Percentiles rank a stretch among this genome's conserved stretches.
Conservation (phyloP, 371 early-diverging fungal genomes). For the Fennellomyces sp. region DNA sequence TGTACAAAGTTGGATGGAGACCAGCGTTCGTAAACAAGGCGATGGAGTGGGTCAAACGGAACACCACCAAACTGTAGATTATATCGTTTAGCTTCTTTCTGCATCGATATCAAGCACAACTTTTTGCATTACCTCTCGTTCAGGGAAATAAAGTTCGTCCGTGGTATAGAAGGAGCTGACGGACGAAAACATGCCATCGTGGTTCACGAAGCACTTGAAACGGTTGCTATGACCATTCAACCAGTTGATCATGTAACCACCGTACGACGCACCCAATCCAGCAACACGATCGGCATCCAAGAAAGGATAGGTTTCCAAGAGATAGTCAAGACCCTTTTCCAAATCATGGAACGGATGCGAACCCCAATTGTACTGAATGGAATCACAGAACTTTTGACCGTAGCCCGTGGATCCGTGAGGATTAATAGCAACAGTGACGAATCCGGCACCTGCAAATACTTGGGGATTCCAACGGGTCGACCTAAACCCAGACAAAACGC, state of each 20-base stretch:
- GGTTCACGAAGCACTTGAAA: constrained; percentile 80
- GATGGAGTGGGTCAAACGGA: constrained; percentile 61
- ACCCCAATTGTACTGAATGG: constrained; percentile 81
- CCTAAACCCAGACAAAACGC: constrained; percentile 18
- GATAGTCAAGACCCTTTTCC: constrained; percentile 73
- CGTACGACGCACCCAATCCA: constrained; percentile 83
- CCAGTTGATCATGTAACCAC: constrained; percentile 89
- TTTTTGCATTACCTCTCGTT: constrained; percentile 58
- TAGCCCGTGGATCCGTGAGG: constrained; percentile 80
- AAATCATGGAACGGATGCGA: constrained; percentile 76
- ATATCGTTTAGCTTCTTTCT: not conserved
- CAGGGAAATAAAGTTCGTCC: constrained; percentile 85
- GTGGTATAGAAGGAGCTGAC: constrained; percentile 70
- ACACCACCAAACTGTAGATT: constrained; percentile 61
- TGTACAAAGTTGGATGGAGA: constrained; percentile 74
- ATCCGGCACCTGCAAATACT: constrained; percentile 77
- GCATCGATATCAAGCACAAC: not conserved
- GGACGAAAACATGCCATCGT: constrained; percentile 83
- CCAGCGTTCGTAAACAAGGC: constrained; percentile 66
- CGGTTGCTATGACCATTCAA: constrained; percentile 54
- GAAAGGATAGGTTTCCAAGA: constrained; percentile 59
- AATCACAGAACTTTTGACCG: constrained; percentile 76
- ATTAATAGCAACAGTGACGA: constrained; percentile 78
- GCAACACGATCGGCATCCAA: constrained; percentile 65
- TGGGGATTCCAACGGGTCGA: constrained; percentile 78